Conservation (phyloP, 805 yeast genomes). For the Pichia heedii region DNA sequence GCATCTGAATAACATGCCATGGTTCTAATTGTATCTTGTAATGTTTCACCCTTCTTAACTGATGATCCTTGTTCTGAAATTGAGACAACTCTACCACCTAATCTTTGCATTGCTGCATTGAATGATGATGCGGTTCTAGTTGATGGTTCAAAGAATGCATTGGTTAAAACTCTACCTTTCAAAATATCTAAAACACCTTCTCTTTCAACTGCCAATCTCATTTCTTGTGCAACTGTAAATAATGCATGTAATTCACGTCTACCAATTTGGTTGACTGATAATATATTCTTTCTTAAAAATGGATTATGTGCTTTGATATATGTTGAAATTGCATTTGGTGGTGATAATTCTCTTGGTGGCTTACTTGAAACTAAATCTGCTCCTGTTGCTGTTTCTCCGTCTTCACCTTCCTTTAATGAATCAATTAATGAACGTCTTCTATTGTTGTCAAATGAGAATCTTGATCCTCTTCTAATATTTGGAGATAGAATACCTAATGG, state of each 20-base stretch:
- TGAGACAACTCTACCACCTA: constrained; percentile 94
- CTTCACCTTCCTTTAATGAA: constrained; percentile 14
- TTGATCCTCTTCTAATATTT: constrained; percentile 31
- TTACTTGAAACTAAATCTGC: constrained; percentile 68
- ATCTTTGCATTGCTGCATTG: constrained; percentile 99
- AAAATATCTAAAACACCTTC: constrained; percentile 87
- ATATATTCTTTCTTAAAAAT: constrained; percentile 78
- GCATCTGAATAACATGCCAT: constrained; percentile 96
- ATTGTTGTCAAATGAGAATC: constrained; percentile 42
- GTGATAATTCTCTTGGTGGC: constrained; percentile 60
- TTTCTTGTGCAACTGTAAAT: constrained; percentile 95
- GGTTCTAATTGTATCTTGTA: constrained; percentile 93
- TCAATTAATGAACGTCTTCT: constrained; percentile 31
- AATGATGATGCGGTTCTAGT: constrained; percentile 95
- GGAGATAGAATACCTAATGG: constrained; percentile 23
- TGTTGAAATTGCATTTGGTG: constrained; percentile 71
- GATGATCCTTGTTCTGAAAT: constrained; percentile 83
- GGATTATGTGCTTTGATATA: constrained; percentile 79
- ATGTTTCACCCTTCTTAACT: constrained; percentile 95
- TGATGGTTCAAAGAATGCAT: constrained; percentile 96
- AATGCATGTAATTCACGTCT: constrained; percentile 87
- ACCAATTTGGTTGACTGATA: constrained; percentile 80
- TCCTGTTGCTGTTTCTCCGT: constrained; percentile 43
- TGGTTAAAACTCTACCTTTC: constrained; percentile 84
- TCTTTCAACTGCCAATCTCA: constrained; percentile 94